Percentiles rank a stretch among this genome's conserved stretches.
phyloP scores from a whole-genome alignment of 2,329 filamentous ascomycete genomes.

The Cercospora citrullina region DNA sequence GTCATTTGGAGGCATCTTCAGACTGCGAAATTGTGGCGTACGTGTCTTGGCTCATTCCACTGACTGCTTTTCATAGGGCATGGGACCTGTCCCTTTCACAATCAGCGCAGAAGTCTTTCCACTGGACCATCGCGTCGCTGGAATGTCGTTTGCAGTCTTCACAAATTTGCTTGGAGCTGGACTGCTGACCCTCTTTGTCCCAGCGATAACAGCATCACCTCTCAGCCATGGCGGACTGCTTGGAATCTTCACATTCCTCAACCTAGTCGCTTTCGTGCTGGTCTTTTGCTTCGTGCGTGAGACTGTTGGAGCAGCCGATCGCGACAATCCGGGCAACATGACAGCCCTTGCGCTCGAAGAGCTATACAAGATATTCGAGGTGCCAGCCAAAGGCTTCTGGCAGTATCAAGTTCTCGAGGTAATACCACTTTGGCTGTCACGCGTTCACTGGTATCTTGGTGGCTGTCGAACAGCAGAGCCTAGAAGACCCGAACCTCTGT shows the following conservation, averaged over 20 bases:
- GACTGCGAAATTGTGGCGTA: too few species aligned
- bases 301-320: slow-evolving; percentile 31
- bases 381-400: slow-evolving; percentile 9
- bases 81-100: slow-evolving; percentile 53
- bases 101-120: slow-evolving; percentile 71
- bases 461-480: neutral
- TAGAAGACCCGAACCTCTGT: neutral
- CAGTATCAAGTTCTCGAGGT: neutral
- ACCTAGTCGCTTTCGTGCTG: slow-evolving; percentile 35
- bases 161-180: slow-evolving; percentile 36
- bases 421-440: neutral
- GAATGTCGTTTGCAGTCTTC: slow-evolving; percentile 67
- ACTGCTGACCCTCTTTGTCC: slow-evolving; percentile 35
- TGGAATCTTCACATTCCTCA: slow-evolving; percentile 36
- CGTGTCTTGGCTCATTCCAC: neutral
- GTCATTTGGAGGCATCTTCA: slow-evolving; percentile 45
- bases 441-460: neutral
- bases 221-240: slow-evolving; percentile 29
- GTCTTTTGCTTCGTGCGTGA: slow-evolving; percentile 39
- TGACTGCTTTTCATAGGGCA: neutral
- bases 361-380: slow-evolving; percentile 37
- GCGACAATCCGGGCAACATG: slow-evolving; percentile 26
- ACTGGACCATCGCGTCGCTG: slow-evolving; percentile 64
- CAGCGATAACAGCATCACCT: slow-evolving; percentile 23
- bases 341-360: slow-evolving; percentile 34